Evolutionary conservation across 495 filamentous ascomycete species (phyloP), one percentile per base, ranked within the genome.

Genomic region (Penicillium flavigenum): DNA sequence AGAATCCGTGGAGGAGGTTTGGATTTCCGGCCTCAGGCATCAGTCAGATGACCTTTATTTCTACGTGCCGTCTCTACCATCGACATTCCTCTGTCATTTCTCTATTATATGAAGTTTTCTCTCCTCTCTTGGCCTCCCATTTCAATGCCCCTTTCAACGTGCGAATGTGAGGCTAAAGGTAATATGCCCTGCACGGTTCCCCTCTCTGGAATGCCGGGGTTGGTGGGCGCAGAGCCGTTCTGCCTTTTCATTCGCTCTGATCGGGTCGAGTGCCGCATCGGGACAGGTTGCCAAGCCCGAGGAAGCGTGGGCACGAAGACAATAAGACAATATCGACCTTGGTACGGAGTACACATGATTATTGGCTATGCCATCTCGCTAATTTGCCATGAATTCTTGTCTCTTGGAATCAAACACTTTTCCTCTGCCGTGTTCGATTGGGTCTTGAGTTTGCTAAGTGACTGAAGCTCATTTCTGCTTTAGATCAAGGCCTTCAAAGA

Each of bases 231-330:
- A 41, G 41, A 46, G 39, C 46, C 26, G 46, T 51, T 38, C 39
- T 17, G 27, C 17, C 5, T 47, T 56, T 47, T 54, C 50, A 64
- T 64, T 64, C 56, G 62, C 48, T 34, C 26, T 29, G 8, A 38
- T 42, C 34, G n/a, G n/a, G 41, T 39, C 26, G 20, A 47, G 46
- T 43, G 39, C 54, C 45, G 38, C 38, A 51, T 62, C 56, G 59
- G 63, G 39, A 38, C 24, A 27, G 9, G 34, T 29, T 39, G 63
- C 60, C 63, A 65, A 65, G 63, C 32, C 54, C 36, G 26, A 50
- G 38, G n/a, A 57, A 32, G 50, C 46, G 24, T 2, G 31, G 24
- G 24, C 24, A 20, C 11, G 20, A 20, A 2, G 2, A 20, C 20
- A 20, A n/a, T 26, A 20, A 11, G 14, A 31, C 5, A 32, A 41